Base-by-base conservation (phyloP, 225 moss, liverwort and hornwort species). In the Pseudisothecium myosuroides region DNA sequence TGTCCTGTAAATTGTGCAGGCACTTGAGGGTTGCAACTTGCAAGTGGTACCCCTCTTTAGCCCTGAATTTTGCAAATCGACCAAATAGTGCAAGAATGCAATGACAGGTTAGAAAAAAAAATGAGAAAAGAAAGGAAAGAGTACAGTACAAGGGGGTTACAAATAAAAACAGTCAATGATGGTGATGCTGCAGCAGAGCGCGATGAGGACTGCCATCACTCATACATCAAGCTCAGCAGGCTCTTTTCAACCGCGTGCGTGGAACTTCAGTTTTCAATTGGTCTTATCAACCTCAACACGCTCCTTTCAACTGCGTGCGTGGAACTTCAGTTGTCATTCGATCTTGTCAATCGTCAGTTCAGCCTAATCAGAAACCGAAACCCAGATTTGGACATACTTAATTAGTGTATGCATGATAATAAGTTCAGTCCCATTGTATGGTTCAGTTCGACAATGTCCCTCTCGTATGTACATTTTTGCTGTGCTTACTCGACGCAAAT, bases 151-250 rank as follows among this genome's bases (percentile, higher is more conserved):
- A 10, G 27, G 37, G 61, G 54, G 54, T 54, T 78, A 86, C 91
- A 29, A 26, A 67, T 18, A 62, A 68, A 81, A 56, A 54, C 89
- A 89, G 91, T 91, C 89, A 86, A 91, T 91, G 89, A 91, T 86
- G 86, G 83, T 56, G 82, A 78, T 31, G 49, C n/a, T 71, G 89
- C 89, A 86, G 86, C n/a, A 86, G 78, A 41, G 21, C 7, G 3
- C 17, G 52, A 52, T 16, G 52, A 56, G 56, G 56, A 56, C 56
- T 56, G 56, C 56, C 56, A 56, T 56, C 56, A n/a, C n/a, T n/a
- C n/a, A n/a, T n/a, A n/a, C n/a, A n/a, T n/a, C n/a, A n/a, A n/a
- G n/a, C n/a, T n/a, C n/a, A n/a, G n/a, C n/a, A n/a, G 81, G 86
- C 75, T 75, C 24, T 65, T 60, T 82, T 90, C 83, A 32, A n/a